These are phyloP conservation scores for Pseudocercospora cruenta DNA, from an alignment of 2,329 filamentous ascomycete species.

Conservation along the genomic window DNA sequence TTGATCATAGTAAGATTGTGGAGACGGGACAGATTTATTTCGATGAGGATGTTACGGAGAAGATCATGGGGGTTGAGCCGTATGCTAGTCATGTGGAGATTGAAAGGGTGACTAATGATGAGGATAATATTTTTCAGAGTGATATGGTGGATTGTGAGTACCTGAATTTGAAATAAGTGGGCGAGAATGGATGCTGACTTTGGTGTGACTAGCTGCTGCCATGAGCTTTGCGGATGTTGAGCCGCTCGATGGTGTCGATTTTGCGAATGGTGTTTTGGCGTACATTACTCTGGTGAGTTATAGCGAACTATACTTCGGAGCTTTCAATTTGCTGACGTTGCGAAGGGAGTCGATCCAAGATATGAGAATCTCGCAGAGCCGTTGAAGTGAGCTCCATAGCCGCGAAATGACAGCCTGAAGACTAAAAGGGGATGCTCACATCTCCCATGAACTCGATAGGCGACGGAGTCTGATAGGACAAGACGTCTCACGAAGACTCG, in stretches of 20 bases:
- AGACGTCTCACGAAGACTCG: background rate
- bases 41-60: conserved; percentile 3
- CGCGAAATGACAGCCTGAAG: no score
- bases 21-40: conserved; percentile 24
- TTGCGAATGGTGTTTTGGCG: conserved; percentile 19
- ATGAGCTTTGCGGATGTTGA: conserved; percentile 14
- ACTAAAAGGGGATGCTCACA: no score
- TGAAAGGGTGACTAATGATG: conserved; percentile 7
- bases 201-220: background rate
- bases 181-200: no score
- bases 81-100: conserved; percentile 18
- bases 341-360: no score
- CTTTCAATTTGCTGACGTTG: no score
- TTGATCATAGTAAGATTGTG: conserved; percentile 9
- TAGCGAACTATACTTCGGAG: no score
- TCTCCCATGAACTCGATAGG: no score
- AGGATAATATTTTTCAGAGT: conserved; percentile 5
- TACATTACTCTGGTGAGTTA: conserved; percentile 14
- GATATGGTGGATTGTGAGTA: background rate
- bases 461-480: background rate
- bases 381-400: no score
- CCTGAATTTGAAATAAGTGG: no score
- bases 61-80: conserved; percentile 20
- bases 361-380: no score
- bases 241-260: conserved; percentile 15